Conservation (phyloP, 2,329 filamentous ascomycete genomes). For the Fusarium falciforme region DNA sequence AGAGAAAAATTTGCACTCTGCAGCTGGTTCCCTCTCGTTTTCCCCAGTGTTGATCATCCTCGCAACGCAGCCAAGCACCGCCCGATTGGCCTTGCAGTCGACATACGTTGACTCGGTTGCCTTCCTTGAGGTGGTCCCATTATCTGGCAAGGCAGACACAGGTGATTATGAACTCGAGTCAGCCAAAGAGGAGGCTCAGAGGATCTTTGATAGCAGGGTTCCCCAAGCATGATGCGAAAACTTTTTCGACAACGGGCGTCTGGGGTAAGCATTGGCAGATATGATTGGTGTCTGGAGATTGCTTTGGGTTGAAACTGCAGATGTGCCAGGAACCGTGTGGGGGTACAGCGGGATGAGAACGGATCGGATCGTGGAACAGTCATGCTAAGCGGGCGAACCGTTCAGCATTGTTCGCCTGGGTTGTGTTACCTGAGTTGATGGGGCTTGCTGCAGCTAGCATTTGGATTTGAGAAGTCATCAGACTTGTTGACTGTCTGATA, state of each 20-base stretch:
- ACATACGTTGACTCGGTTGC: slow-evolving; percentile 24
- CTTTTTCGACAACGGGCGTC: slow-evolving; percentile 33
- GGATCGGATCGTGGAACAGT: slow-evolving; percentile 25
- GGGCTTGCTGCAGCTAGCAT: not conserved
- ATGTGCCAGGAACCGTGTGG: slow-evolving; percentile 26
- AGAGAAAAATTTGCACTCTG: slow-evolving; percentile 34
- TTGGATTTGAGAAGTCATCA: not conserved
- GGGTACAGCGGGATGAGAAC: slow-evolving; percentile 7
- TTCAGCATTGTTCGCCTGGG: slow-evolving; percentile 2
- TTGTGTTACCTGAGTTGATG: slow-evolving; percentile 11
- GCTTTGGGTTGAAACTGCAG: slow-evolving; percentile 22
- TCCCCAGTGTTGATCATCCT: slow-evolving; percentile 17
- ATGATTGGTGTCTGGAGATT: slow-evolving; percentile 28
- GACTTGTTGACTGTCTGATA: not conserved
- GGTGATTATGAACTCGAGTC: slow-evolving; percentile 1
- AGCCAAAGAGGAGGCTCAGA: slow-evolving; percentile 9
- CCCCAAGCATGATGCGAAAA: slow-evolving; percentile 28
- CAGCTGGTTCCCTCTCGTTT: slow-evolving; percentile 32
- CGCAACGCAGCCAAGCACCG: not conserved
- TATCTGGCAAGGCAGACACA: slow-evolving; percentile 28
- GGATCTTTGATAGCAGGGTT: not conserved
- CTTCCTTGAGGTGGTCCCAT: slow-evolving; percentile 23
- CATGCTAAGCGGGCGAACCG: slow-evolving; percentile 22
- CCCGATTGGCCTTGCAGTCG: slow-evolving; percentile 6
- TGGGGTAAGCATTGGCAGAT: slow-evolving; percentile 25